Evolutionary conservation across 2,329 filamentous ascomycete genomes (phyloP), one percentile per base, ranked within the genome.

Genomic region (Ceratocystis colombiana): DNA sequence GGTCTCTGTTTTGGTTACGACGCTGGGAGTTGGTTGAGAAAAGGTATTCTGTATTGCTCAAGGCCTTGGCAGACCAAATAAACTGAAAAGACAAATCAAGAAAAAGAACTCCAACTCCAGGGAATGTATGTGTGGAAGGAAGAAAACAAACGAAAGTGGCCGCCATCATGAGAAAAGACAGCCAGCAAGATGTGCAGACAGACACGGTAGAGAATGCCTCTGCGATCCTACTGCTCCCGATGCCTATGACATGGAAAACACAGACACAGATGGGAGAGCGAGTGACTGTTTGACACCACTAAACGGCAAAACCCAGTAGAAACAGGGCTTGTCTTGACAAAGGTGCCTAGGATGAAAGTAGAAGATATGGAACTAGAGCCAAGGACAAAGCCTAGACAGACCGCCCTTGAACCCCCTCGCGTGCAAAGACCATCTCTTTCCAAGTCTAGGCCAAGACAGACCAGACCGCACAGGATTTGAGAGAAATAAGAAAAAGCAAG

Each of bases 31-130:
- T 28, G 25, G 17, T 63, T 63, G 20, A n/a, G 44, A 30, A 50
- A 7, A 64, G 28, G 25, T 37, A 55, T 53, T 67, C 45, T 67
- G 66, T 63, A 64, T 66, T 66, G 55, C 57, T 61, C 65, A 44
- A 66, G 65, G 61, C 67, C 61, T 66, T 61, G 64, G 68, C 55
- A 66, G 57, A 68, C 55, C 67, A 69, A 68, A 68, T 68, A 46
- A 61, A 48, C 41, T 65, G 62, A 64, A 46, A 61, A 66, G 61
- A 61, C 37, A 30, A 28, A 64, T 61, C 37, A 57, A 65, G 64
- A 68, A 48, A 48, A 65, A 55, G 45, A 68, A 68, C 67, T 68
- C 64, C 67, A 66, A 68, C 67, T 68, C 67, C 67, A 37, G 63
- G 64, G 45, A 41, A 65, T 68, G 62, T 64, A 55, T 44, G 44